A percentile compares a stretch with the other conserved stretches of the same genome.
Evolutionary conservation across 257 asterid genomes (phyloP).

Genomic region (Pogostemon cablin): DNA sequence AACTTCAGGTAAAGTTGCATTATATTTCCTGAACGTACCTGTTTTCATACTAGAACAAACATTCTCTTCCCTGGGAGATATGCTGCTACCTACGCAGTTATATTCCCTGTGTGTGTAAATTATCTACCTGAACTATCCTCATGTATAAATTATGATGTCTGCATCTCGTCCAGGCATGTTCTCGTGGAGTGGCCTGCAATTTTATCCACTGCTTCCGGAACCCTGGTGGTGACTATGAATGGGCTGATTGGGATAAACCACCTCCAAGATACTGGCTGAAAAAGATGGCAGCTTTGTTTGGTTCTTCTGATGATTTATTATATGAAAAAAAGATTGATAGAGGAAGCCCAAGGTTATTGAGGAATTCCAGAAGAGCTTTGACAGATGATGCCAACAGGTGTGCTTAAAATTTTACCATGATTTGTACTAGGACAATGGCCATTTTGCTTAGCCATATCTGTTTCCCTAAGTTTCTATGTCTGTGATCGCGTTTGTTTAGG

Average conservation of each 20-base stretch:
- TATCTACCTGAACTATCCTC: conserved; percentile 23
- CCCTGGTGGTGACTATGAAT: conserved; percentile 98
- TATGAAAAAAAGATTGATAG: conserved; percentile 44
- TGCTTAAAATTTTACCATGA: conserved; percentile 7
- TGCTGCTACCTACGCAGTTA: conserved; percentile 9
- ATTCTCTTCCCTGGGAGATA: conserved; percentile 2
- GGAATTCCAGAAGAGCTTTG: conserved; percentile 43
- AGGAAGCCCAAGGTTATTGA: conserved; percentile 42
- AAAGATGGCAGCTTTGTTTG: conserved; percentile 84
- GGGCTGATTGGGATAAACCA: conserved; percentile 99
- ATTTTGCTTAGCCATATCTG: conserved; percentile 4
- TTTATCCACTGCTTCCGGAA: conserved; percentile 90
- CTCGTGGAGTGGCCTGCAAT: conserved; percentile 94
- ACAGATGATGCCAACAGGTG: conserved; percentile 54
- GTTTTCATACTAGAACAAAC: conserved; percentile 7
- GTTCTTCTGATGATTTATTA: conserved; percentile 57
- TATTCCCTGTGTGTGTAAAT: conserved; percentile 27
- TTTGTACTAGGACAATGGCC: background rate
- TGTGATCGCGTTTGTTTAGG: background rate
- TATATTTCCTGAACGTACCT: background rate
- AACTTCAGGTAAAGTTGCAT: conserved; percentile 57
- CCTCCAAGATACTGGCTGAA: conserved; percentile 81
- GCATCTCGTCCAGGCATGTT: conserved; percentile 63
- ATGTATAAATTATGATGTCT: conserved; percentile 6
- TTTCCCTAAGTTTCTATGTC: conserved; percentile 2